Percentiles rank a stretch among this genome's conserved stretches.
Evolutionary conservation across 2,329 filamentous ascomycete species (phyloP).

Genomic region (Aphanoascus verrucosus): DNA sequence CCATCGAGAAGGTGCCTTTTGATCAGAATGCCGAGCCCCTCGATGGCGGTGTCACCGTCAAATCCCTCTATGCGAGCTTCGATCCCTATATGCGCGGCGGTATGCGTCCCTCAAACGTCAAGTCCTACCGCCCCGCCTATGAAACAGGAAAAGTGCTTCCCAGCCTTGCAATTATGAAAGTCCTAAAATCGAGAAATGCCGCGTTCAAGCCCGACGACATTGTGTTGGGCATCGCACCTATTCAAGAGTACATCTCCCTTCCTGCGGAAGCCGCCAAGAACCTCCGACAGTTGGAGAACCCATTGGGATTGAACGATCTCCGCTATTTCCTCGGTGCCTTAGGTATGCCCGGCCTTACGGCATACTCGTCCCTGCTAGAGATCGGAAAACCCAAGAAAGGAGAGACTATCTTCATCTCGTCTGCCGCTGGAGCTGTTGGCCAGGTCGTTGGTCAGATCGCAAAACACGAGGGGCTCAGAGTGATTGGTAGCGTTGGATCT

Average conservation of each 20-base stretch:
- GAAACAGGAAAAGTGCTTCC: constrained; percentile 51
- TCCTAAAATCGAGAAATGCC: constrained; percentile 57
- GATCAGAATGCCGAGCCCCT: constrained; percentile 49
- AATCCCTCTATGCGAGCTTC: constrained; percentile 64
- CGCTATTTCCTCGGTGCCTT: constrained; percentile 61
- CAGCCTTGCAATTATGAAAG: constrained; percentile 54
- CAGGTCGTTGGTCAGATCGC: constrained; percentile 74
- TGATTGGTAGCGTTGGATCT: constrained; percentile 69
- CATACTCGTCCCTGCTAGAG: constrained; percentile 62
- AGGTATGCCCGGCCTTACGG: constrained; percentile 68
- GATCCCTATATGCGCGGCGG: constrained; percentile 77
- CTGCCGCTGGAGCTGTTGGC: constrained; percentile 70
- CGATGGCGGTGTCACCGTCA: constrained; percentile 55
- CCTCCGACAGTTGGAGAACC: constrained; percentile 55
- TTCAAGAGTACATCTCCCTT: constrained; percentile 59
- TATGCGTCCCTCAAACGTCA: constrained; percentile 55
- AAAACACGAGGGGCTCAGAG: constrained; percentile 66
- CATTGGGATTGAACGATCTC: constrained; percentile 39
- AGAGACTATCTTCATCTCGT: constrained; percentile 72
- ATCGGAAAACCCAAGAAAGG: constrained; percentile 66
- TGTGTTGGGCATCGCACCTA: constrained; percentile 46
- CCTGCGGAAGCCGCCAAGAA: constrained; percentile 33
- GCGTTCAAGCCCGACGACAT: constrained; percentile 59
- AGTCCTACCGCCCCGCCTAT: constrained; percentile 60
- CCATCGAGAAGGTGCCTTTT: constrained; percentile 55